Base-by-base conservation (phyloP, 345 rosid species). In the thale cress (Arabidopsis thaliana) region DNA sequence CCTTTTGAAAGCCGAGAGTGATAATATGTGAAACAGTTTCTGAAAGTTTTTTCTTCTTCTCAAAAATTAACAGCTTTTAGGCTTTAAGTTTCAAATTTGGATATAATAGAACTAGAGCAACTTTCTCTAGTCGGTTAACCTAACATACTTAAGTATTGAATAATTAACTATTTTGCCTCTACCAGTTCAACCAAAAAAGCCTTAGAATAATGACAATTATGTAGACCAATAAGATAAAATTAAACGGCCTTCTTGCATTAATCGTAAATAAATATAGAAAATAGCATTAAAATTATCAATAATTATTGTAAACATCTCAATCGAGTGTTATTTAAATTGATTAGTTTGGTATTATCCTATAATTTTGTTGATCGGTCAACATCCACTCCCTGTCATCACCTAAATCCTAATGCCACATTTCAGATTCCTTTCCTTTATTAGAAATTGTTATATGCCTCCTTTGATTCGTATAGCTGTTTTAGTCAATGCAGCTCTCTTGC, bases 301-400 rank as follows among this genome's bases (percentile, higher is more conserved):
- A 46, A 59, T 32, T 32, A 65, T 28, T 28, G 32, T 28, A 32
- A 78, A 78, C 74, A 78, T 72, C 78, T 44, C 51, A 41, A 78
- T 72, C 73, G 42, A 59, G 6, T 67, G 64, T 72, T 78, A 37
- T 59, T 69, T 78, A 82, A 87, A 78, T 82, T 85, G 88, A 82
- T 84, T 87, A 81, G 86, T 87, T 89, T 92, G 89, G 87, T 87
- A 83, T 90, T 91, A 90, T 91, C 93, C 78, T 81, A 8, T 59
- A 78, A 66, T 77, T 78, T 90, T 81, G 97, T 95, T 95, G 97
- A 87, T 84, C 76, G 91, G 97, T 95, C 97, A 87, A 80, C 97
- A 85, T 92, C 99, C 82, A 70, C 77, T 87, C 88, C 88, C 76
- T 89, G 85, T 89, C 97, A 89, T 87, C 91, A 91, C 99, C 97